Evolutionary conservation across 331 rosid genomes (phyloP), one percentile per base, ranked within the genome.

Genomic region (Erythrophleum ivorense): DNA sequence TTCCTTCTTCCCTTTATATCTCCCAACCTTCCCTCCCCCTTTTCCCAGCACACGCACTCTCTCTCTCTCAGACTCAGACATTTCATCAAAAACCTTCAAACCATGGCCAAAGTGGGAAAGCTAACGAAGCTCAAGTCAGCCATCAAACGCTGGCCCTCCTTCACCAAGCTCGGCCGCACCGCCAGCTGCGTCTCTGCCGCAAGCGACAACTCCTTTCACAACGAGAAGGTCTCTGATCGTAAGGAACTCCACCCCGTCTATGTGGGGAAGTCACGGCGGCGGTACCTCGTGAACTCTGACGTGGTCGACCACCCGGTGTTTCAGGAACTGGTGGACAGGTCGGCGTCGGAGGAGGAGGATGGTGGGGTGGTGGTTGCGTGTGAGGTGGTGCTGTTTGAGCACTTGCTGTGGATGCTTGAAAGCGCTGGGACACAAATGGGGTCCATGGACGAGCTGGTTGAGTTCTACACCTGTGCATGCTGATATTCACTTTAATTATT

Each of bases 381-480:
- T 68, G 98, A 95, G 84, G 97, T 95, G 60, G 98, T 95, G 65
- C 78, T 95, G 89, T 95, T 95, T 15, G 98, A 95, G 81, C 98
- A 95, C 85, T 80, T 95, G 86, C 70, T 95, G 53, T 95, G 98
- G 98, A 93, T 95, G 96, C 92, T 95, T 18, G 91, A 93, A 58
- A 89, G 92, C 79, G 81, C 81, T 2, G 97, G 84, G 41, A 81
- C 84, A 10, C 97, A 89, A 75, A 48, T 95, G 90, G 98, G 96
- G 18, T 91, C 93, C 84, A 86, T 88, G 89, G 94, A 93, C 16
- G 97, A 95, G 81, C 84, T 95, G 41, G 98, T 91, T 46, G 91
- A 91, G 78, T 89, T 95, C 88, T 95, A 95, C 86, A 88, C 88
- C 57, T 91, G 90, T 80, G 78, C 86, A 53, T 77, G 89, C 67